phyloP scores from a whole-genome alignment of 2,329 filamentous ascomycete species.

The Aspergillus spinulosporus region DNA sequence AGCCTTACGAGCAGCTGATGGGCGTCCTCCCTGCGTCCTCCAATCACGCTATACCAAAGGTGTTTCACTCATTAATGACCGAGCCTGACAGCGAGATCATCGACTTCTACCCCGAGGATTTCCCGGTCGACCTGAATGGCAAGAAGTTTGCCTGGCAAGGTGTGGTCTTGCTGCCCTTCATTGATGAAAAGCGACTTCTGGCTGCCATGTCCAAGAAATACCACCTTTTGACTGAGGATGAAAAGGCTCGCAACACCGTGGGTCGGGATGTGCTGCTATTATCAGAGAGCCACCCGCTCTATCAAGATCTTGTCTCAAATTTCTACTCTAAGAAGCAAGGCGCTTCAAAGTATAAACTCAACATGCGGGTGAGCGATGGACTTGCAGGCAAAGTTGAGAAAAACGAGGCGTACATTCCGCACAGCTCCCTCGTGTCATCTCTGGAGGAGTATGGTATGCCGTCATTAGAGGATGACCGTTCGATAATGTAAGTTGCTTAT shows the following conservation, averaged over 20 bases:
- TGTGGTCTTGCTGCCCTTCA: conserved; percentile 89
- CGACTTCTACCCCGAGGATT: conserved; percentile 96
- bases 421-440: conserved; percentile 76
- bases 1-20: conserved; percentile 96
- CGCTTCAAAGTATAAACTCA: conserved; percentile 66
- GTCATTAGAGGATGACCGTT: conserved; percentile 78
- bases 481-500: conserved; percentile 66
- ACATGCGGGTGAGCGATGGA: conserved; percentile 73
- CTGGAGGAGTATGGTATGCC: conserved; percentile 71
- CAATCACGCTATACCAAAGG: conserved; percentile 81
- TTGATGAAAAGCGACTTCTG: conserved; percentile 84
- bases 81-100: conserved; percentile 86
- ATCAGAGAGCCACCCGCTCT: conserved; percentile 80
- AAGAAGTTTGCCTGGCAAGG: conserved; percentile 99
- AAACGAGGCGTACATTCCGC: conserved; percentile 79
- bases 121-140: conserved; percentile 89
- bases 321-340: conserved; percentile 92
- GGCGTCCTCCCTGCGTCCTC: conserved; percentile 93
- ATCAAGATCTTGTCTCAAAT: conserved; percentile 76
- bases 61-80: conserved; percentile 90
- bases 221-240: conserved; percentile 72
- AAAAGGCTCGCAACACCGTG: conserved; percentile 72
- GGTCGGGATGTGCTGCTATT: conserved; percentile 82
- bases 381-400: conserved; percentile 79
- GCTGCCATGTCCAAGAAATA: conserved; percentile 81